These are phyloP conservation scores for Chaetomiaceae sp. DNA, from an alignment of 2,329 filamentous ascomycete species.

Conservation along the genomic window DNA sequence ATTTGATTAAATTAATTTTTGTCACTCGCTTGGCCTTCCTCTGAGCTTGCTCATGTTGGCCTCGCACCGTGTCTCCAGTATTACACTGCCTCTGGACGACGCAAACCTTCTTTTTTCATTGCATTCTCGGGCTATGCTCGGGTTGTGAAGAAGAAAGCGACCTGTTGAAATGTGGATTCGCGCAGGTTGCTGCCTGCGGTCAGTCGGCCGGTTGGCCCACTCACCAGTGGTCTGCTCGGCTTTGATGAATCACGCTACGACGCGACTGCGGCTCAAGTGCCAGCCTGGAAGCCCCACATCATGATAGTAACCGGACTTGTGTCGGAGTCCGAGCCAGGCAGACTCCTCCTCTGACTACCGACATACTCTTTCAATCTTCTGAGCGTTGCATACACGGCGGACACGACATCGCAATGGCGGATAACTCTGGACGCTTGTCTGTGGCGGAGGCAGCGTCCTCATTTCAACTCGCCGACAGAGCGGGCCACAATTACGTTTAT, in stretches of 20 bases:
- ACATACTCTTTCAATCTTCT: too few species aligned
- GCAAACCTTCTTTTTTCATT: conserved; percentile 64
- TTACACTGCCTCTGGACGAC: conserved; percentile 68
- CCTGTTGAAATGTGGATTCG: neutral
- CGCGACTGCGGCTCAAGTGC: too few species aligned
- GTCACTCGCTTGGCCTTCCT: conserved; percentile 46
- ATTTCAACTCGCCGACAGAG: conserved; percentile 18
- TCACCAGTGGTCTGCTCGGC: too few species aligned
- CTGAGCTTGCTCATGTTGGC: conserved; percentile 68
- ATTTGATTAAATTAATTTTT: conserved; percentile 76
- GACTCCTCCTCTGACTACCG: too few species aligned
- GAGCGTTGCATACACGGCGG: neutral
- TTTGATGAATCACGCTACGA: too few species aligned
- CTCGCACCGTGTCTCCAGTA: conserved; percentile 57
- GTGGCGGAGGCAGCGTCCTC: neutral
- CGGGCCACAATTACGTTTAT: conserved; percentile 19
- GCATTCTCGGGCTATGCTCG: conserved; percentile 47
- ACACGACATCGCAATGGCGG: neutral
- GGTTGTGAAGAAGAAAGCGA: conserved; percentile 52
- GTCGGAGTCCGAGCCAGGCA: too few species aligned
- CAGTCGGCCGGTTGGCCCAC: too few species aligned
- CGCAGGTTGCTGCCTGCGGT: neutral
- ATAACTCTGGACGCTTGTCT: too few species aligned
- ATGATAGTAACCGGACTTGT: too few species aligned
- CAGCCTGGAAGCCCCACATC: too few species aligned